Base-by-base conservation (phyloP, 495 filamentous ascomycete genomes). In the Penicillium ochrochloron region DNA sequence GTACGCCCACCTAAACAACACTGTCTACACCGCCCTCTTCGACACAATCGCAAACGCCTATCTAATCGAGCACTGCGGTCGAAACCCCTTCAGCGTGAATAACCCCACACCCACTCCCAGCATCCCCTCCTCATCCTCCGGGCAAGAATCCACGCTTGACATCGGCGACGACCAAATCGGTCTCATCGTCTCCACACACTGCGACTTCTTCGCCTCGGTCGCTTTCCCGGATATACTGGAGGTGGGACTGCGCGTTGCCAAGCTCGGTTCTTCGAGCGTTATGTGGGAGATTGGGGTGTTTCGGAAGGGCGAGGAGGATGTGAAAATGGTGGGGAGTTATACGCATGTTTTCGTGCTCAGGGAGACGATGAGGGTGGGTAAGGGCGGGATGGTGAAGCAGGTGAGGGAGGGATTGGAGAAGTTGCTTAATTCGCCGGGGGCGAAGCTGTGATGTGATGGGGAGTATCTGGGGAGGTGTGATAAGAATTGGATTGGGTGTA, bases 21-120 rank as follows among this genome's bases (percentile, higher is more conserved):
- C 86, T 53, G 82, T 96, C 42, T 96, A 97, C 78, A 89, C 90
- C 63, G 86, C 88, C 67, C 84, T 95, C 44, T 87, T 88, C 78
- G 94, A 99, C 80, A 93, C 92, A 6, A 87, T 97, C 65, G 88
- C 96, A 69, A 99, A 97, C 79, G 82, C 88, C 48, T 99, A 95
- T 74, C 85, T 99, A 6, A 93, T 96, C 59, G 80, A 89, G 37
- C 78, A 92, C 61, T 97, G 93, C 74, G 86, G 84, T 23, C 85
- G 95, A 63, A 80, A 89, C 59, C 95, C 93, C 2, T 83, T 87
- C 33, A 76, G 82, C 29, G 68, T 70, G n/a, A 77, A 77, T 70
- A 75, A 75, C 59, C 67, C 71, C 19, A 66, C 65, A 5, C 64
- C 69, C 11, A 68, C 66, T 31, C 37, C 50, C 31, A 33, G 31